A percentile compares a stretch with the other conserved stretches of the same genome.
Evolutionary conservation across 2,329 filamentous ascomycete genomes (phyloP).

Genomic region (Alternaria brassicae): DNA sequence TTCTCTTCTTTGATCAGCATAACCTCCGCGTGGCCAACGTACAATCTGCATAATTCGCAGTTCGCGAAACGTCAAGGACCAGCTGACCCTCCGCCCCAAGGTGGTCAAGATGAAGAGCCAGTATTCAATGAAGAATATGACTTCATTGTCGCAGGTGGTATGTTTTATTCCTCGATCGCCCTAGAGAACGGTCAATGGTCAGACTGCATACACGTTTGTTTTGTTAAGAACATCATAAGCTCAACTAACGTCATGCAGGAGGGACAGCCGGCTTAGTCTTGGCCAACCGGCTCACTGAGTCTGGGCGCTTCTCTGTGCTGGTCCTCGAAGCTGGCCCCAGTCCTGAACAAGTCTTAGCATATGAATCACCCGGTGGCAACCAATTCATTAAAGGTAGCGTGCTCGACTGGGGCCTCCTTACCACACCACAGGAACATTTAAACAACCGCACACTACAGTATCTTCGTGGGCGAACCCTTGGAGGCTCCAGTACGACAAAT

Average conservation of each 20-base stretch:
- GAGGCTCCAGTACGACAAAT: conserved; percentile 46
- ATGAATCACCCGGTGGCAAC: conserved; percentile 38
- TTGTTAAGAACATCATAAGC: too few relatives aligned
- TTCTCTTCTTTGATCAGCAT: conserved; percentile 12
- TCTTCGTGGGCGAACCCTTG: conserved; percentile 35
- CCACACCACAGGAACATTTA: conserved; percentile 32
- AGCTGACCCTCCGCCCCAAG: conserved; percentile 13
- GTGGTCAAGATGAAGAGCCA: conserved; percentile 9
- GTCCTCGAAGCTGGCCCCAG: conserved; percentile 45
- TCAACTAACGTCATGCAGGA: conserved; percentile 7
- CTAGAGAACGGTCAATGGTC: too few relatives aligned
- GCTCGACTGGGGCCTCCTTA: conserved; percentile 42
- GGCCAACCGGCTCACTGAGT: conserved; percentile 35
- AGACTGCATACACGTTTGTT: background rate
- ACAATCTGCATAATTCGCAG: conserved; percentile 22
- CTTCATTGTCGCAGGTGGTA: conserved; percentile 30
- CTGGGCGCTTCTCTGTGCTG: conserved; percentile 32
- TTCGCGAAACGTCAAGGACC: conserved; percentile 20
- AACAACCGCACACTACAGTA: conserved; percentile 34
- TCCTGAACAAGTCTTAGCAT: conserved; percentile 40
- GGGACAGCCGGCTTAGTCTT: conserved; percentile 39
- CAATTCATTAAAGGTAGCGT: conserved; percentile 37
- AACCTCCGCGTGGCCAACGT: conserved; percentile 22
- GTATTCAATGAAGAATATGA: conserved; percentile 29
- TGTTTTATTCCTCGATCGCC: background rate